Evolutionary conservation across 129 eudicot species (phyloP), one percentile per base, ranked within the genome.

Genomic region (Flaveria sonorensis): DNA sequence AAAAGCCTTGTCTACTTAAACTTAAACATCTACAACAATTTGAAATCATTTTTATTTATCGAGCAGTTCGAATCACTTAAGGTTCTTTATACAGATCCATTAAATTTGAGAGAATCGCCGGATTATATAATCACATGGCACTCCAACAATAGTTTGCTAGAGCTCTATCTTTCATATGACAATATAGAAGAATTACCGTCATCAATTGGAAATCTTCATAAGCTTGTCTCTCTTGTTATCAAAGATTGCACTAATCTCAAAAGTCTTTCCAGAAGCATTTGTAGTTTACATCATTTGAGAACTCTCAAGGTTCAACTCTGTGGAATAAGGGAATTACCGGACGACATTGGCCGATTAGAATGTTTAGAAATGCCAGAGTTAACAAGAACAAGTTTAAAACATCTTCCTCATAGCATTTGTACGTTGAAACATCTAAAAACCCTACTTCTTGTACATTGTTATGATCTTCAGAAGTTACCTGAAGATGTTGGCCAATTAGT

Each of bases 21-120:
- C 64, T 72, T 82, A 45, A 10, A 0, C 0, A 6, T 12, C 36
- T 81, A 78, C 28, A 0, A 0, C 0, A 76, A 30, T 0, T 51
- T 79, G 6, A 59, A 15, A 43, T 73, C 32, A 9, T 19, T 73
- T 15, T 69, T 76, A 19, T 53, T 60, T 36, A 36, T 19, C 51
- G 62, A 74, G 9, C 65, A 51, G 0, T 36, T 82, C 70, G 43
- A 61, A 61, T 47, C 50, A 26, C 85, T 81, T 10, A 2, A 69
- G 63, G 3, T 57, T 57, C 63, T 57, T 57, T 0, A 19, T 57
- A 6, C 6, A 0, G 0, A 0, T 8, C 2, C 2, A 32, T 32
- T 4, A 32, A 32, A 4, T 32, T 4, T 4, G 24, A 53, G 21
- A 9, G 1, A 53, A 16, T 53, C 6, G 24, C 23, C 10, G 4